phyloP scores from a whole-genome alignment of 2,329 filamentous ascomycete species.

The Cercospora berteroae region DNA sequence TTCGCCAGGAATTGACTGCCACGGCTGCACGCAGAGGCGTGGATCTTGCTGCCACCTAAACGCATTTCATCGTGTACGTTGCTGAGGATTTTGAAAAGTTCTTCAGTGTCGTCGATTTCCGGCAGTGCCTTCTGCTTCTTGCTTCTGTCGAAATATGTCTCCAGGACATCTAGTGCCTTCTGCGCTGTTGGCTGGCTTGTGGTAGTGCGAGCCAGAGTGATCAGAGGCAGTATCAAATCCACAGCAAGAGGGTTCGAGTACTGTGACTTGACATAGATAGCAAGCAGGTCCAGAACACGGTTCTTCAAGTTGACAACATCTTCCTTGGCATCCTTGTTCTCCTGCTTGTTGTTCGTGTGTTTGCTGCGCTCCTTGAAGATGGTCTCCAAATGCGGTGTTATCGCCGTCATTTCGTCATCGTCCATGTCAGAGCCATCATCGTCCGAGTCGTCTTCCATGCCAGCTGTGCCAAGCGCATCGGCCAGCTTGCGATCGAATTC shows the following conservation, averaged over 20 bases:
- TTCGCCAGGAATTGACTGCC: conserved; percentile 67
- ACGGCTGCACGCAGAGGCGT: conserved; percentile 71
- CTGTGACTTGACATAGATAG: conserved; percentile 80
- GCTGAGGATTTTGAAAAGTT: conserved; percentile 58
- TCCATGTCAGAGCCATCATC: conserved; percentile 79
- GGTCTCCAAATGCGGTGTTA: conserved; percentile 78
- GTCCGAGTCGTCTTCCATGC: conserved; percentile 55
- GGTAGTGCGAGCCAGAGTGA: conserved; percentile 74
- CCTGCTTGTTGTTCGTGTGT: conserved; percentile 67
- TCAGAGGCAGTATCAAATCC: conserved; percentile 69
- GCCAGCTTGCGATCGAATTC: conserved; percentile 74
- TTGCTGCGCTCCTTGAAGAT: conserved; percentile 78
- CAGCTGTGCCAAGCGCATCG: conserved; percentile 70
- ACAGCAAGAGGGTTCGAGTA: conserved; percentile 66
- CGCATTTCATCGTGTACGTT: conserved; percentile 67
- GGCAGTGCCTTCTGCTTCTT: conserved; percentile 48
- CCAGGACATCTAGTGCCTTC: conserved; percentile 70
- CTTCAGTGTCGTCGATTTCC: conserved; percentile 34
- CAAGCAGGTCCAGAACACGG: conserved; percentile 81
- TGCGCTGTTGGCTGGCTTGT: conserved; percentile 71
- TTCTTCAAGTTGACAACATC: conserved; percentile 93
- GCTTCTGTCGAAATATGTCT: conserved; percentile 67
- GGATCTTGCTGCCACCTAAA: conserved; percentile 63
- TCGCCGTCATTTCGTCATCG: conserved; percentile 89
- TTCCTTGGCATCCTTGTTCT: conserved; percentile 82